Evolutionary conservation across 2,329 filamentous ascomycete genomes (phyloP), one percentile per base, ranked within the genome.

Genomic region (Aspergillus novofumigatus): DNA sequence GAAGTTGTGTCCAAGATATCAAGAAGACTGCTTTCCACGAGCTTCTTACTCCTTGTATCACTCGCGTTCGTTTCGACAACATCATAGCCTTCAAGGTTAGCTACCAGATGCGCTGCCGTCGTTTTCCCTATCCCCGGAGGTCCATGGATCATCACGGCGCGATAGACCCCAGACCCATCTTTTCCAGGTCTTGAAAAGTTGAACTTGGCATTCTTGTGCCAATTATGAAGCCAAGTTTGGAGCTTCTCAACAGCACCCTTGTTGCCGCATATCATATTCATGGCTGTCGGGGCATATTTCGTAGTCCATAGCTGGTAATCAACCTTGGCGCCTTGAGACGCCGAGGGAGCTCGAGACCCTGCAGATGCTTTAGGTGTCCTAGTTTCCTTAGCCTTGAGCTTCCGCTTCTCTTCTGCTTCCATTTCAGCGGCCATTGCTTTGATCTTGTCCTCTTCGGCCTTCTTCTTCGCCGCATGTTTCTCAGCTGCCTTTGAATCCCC

Each of bases 71-170:
- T 94, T 78, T 99, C 94, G 11, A 99, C 81, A 47, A 97, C 84
- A 72, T 99, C 94, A 69, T 91, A 97, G 1, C 93, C 92, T 70
- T 96, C 92, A 21, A 97, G 78, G 68, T 92, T 95, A 0, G 94
- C 93, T 17, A 96, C 91, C 29, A 99, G 80, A 78, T 99, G 94
- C 25, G 94, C 94, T 51, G 95, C 91, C 32, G 94, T 99, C 2
- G 94, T 99, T 77, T 99, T 99, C 65, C 94, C 94, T 63, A 99
- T 96, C 20, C 94, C 94, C 29, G 94, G 94, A 17, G 94, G 93
- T 0, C 94, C 94, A 64, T 95, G 92, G 54, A 99, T 88, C 71
- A 97, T 96, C 63, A 97, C 87, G n/a, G 93, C 91, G 62, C 94
- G 87, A 66, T 89, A 90, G 0, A 83, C 82, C 35, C 93, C 93